phyloP scores from a whole-genome alignment of 352 stramenopile genomes.

The Phytophthora litchii region DNA sequence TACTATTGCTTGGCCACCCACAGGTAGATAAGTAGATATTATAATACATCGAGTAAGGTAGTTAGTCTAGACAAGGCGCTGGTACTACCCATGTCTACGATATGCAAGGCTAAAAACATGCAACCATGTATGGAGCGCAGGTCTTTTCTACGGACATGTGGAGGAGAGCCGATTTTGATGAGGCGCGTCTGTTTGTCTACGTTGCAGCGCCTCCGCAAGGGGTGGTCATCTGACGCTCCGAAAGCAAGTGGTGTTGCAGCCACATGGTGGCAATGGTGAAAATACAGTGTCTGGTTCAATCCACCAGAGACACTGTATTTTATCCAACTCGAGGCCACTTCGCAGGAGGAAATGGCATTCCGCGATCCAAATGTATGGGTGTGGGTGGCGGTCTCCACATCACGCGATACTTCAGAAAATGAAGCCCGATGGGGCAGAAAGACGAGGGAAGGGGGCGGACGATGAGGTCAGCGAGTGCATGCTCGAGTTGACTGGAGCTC shows the following conservation, averaged over 20 bases:
- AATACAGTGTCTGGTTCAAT: slow-evolving; percentile 7
- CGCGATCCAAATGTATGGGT: slow-evolving; percentile 13
- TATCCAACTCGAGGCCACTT: neutral
- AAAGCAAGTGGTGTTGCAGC: slow-evolving; percentile 16
- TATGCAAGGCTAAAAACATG: slow-evolving; percentile 12
- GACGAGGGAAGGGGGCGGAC: slow-evolving; percentile 9
- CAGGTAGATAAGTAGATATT: too few species aligned
- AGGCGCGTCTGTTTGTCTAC: slow-evolving; percentile 11
- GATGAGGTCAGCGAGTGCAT: slow-evolving; percentile 1
- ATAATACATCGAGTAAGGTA: too few species aligned
- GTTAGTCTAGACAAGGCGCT: too few species aligned
- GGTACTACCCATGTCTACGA: neutral
- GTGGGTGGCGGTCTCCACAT: slow-evolving; percentile 12
- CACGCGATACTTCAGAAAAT: slow-evolving; percentile 16
- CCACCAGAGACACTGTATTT: too few species aligned
- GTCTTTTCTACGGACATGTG: slow-evolving; percentile 28
- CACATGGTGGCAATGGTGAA: slow-evolving; percentile 9
- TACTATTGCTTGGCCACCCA: too few species aligned
- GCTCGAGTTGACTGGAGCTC: neutral
- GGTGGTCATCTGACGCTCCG: slow-evolving; percentile 9
- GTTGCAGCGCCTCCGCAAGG: slow-evolving; percentile 6
- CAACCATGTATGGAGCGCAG: slow-evolving; percentile 11
- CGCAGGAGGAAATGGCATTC: slow-evolving; percentile 1
- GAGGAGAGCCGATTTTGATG: slow-evolving; percentile 14
- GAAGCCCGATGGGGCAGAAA: slow-evolving; percentile 6